Evolutionary conservation across 75 land plant genomes (phyloP), one percentile per base, ranked within the genome.

Genomic region (Pinus taeda): DNA sequence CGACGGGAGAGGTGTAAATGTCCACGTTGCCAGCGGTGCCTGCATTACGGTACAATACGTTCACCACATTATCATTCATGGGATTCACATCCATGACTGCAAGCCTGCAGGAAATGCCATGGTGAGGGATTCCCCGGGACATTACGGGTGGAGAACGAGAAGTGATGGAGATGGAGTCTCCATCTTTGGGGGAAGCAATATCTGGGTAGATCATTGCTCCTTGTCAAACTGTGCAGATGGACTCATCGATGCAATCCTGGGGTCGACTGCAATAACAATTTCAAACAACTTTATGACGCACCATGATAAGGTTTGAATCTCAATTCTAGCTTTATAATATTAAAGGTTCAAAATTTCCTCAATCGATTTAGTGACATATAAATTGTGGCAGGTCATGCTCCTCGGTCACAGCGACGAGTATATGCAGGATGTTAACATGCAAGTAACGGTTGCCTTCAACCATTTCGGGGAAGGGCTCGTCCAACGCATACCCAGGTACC

Each of bases 271-370:
- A 60, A 87, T 94, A 64, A 90, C 97, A 67, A 86, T 94, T 57
- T 90, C 96, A 60, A 93, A 93, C 83, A 92, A 84, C 80, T 85
- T 86, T 84, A 91, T 94, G 84, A 90, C 90, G 60, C 88, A 94
- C 79, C 97, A 94, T 80, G 89, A 94, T 78, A 93, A 92, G 92
- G 91, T 89, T 39, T 58, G 55, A n/a, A 74, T n/a, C 29, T 29
- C 4, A 15, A 53, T 30, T 21, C 59, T 59, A 13, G 55, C 55
- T 49, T 49, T 49, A 12, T 49, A 49, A 49, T 1, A 8, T 49
- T 49, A 49, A 49, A 49, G 55, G 55, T 49, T 8, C 55, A 49
- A 9, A 49, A 9, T 49, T 20, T 36, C 60, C 9, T 17, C 20
- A 57, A 29, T 12, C 65, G 17, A 22, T 4, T 49, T 9, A 8